These are phyloP conservation scores for Yamadazyma nakazawae DNA, from an alignment of 805 yeast genomes.

Conservation along the genomic window DNA sequence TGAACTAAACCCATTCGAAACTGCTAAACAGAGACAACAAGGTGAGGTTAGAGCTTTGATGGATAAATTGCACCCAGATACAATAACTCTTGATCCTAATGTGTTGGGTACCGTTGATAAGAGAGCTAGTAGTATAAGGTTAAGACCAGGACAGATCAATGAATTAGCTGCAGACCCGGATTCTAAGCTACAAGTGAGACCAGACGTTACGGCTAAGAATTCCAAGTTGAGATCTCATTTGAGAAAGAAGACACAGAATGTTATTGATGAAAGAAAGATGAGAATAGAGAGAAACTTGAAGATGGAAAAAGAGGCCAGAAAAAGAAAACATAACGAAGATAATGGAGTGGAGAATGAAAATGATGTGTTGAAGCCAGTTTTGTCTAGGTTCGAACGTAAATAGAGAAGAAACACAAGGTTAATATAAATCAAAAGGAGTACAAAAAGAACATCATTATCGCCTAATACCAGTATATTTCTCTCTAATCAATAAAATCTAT, in stretches of 20 bases:
- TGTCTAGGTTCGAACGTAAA: constrained; percentile 41
- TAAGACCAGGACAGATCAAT: constrained; percentile 56
- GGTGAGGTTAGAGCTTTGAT: constrained; percentile 80
- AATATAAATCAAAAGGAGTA: background rate
- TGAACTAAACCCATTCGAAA: constrained; percentile 89
- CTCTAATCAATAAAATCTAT: background rate
- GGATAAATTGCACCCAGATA: constrained; percentile 88
- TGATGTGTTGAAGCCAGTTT: constrained; percentile 49
- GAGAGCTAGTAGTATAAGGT: constrained; percentile 59
- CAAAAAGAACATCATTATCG: constrained; percentile 14
- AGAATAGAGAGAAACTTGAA: constrained; percentile 72
- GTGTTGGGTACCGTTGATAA: constrained; percentile 81
- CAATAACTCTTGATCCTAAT: constrained; percentile 87
- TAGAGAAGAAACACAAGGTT: background rate
- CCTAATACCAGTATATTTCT: no score
- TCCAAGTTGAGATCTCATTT: constrained; percentile 76
- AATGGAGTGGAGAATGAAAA: constrained; percentile 51
- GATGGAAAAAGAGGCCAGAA: constrained; percentile 69
- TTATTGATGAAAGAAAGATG: constrained; percentile 78
- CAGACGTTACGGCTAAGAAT: constrained; percentile 74
- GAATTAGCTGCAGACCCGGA: constrained; percentile 34
- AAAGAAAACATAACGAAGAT: constrained; percentile 43
- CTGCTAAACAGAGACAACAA: constrained; percentile 90
- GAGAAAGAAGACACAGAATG: constrained; percentile 81
- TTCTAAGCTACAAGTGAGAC: constrained; percentile 55